Evolutionary conservation across 129 eudicot genomes (phyloP).

Genomic region (Heracleum sosnowskyi): DNA sequence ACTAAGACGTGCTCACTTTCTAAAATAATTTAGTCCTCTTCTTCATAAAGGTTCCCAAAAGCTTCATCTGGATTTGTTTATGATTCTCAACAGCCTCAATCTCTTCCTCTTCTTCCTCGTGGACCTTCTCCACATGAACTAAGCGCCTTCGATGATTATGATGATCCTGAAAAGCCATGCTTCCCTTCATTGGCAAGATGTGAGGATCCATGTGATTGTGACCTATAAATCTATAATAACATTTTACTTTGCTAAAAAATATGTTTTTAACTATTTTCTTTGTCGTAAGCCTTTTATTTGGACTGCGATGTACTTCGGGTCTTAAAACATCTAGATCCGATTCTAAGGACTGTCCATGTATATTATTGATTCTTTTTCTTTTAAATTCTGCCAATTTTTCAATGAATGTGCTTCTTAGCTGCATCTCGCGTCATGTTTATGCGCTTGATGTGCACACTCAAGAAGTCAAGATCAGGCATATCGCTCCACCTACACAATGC

Average conservation of each 20-base stretch:
- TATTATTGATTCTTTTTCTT: no score
- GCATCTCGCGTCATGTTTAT: no score
- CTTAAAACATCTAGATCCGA: neutral
- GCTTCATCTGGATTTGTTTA: neutral
- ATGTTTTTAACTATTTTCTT: neutral
- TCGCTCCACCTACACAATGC: no score
- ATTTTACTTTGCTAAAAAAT: neutral
- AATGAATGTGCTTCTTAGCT: neutral
- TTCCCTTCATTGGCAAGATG: no score
- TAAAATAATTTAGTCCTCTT: neutral
- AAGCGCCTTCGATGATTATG: neutral
- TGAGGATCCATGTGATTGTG: neutral
- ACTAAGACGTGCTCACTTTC: no score
- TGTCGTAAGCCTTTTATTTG: neutral
- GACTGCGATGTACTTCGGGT: neutral
- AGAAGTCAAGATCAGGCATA: no score
- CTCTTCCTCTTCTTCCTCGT: neutral
- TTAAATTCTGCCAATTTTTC: neutral
- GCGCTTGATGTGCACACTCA: no score
- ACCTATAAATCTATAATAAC: neutral
- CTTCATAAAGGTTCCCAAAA: neutral
- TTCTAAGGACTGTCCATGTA: neutral
- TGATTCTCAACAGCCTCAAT: neutral
- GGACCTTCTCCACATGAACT: neutral
- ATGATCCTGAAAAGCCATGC: no score